Base-by-base conservation (phyloP, 2,329 filamentous ascomycete genomes). In the Arthrobotrys entomopaga region DNA sequence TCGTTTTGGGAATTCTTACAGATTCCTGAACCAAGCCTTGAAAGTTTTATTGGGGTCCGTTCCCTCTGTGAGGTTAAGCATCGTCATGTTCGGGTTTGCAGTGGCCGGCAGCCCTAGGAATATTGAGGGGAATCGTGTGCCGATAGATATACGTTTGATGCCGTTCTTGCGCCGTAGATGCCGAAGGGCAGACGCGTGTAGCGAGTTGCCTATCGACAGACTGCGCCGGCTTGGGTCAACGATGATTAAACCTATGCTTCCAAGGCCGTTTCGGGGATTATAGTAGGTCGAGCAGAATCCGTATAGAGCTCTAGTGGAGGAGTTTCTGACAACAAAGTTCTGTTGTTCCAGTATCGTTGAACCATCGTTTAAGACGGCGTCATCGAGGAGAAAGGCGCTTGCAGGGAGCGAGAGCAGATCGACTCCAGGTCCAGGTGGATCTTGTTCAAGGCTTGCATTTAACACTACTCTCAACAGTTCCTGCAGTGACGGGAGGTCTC, bases 181-280 rank as follows among this genome's bases (percentile, higher is more conserved):
- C 34, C 91, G 88, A 63, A 97, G 87, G 0, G 93, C 93, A 43
- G 93, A 87, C 75, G 92, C 91, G 81, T 97, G 93, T 1, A 98
- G 86, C 0, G 92, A 97, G 77, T 93, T 88, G 0, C 94, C 94
- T 74, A 98, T 95, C 0, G 93, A 96, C 8, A 97, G 86, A 78
- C 93, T 95, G 38, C 94, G 88, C 79, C 96, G 90, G 2, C 86
- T 83, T 0, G 94, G 93, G 77, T 97, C 93, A 42, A 98, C 94
- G 75, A 97, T 90, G n/a, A 98, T 85, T 2, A 91, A 88, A 0
- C 91, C 93, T 58, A 98, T 88, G 16, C 92, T 89, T 15, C 92
- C 92, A 3, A 89, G 89, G 5, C 86, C 86, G 2, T 72, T 75
- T 0, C 83, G 83, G 46, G 88, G 88, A 79, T 91, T 88, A 80